Evolutionary conservation across 176 grass and related monocot genomes (phyloP).

Genomic region (Oryza officinalis): DNA sequence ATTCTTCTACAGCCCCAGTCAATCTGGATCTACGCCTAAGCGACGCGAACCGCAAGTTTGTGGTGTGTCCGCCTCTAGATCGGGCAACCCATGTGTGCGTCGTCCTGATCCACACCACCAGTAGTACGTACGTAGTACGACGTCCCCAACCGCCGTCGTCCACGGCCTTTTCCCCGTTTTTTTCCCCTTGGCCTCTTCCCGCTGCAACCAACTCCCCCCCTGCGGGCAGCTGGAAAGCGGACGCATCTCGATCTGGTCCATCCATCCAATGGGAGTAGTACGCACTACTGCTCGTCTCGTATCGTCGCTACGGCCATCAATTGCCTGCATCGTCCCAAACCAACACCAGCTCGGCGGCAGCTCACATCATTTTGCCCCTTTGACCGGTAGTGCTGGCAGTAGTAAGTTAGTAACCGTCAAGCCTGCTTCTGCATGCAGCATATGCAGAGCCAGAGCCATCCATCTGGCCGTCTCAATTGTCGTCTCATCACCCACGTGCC

Average conservation of each 20-base stretch:
- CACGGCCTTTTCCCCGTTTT: background rate
- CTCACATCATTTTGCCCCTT: background rate
- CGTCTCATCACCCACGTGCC: background rate
- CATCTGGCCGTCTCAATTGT: background rate
- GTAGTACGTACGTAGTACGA: background rate
- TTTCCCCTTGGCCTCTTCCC: background rate
- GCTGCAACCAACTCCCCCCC: background rate
- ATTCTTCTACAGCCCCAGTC: background rate
- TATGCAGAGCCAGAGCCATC: background rate
- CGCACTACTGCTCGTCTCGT: background rate
- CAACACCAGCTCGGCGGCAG: background rate
- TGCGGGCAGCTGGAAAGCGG: background rate
- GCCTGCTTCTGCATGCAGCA: background rate
- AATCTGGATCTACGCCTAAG: background rate
- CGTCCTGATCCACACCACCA: constrained; percentile 8
- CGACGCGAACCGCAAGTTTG: background rate
- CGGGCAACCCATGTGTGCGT: constrained; percentile 41
- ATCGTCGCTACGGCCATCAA: background rate
- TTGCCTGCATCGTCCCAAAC: background rate
- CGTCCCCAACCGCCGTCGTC: constrained; percentile 7
- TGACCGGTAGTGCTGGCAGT: background rate
- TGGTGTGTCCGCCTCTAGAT: background rate
- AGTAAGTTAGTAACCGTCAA: background rate
- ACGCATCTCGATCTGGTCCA: background rate
- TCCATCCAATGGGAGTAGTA: background rate